Percentiles rank a stretch among this genome's conserved stretches.
phyloP scores from a whole-genome alignment of 2,329 filamentous ascomycete genomes.

The Colletotrichum tanaceti region DNA sequence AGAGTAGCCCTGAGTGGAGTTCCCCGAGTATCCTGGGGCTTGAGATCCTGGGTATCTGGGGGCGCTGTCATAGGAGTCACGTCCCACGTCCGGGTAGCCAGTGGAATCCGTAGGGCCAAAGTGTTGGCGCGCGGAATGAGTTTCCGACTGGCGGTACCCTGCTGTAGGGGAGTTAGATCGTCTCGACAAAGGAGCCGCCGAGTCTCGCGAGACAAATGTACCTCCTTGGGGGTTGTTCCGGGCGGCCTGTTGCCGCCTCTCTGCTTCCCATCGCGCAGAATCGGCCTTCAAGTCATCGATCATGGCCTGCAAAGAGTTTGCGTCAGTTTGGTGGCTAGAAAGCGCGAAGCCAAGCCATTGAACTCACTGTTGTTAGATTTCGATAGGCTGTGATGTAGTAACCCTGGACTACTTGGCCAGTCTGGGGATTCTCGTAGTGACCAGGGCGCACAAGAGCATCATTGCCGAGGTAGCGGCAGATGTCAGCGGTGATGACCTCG shows the following conservation, averaged over 20 bases:
- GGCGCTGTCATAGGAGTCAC: slow-evolving; percentile 56
- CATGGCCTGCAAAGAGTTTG: slow-evolving; percentile 63
- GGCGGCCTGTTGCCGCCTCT: slow-evolving; percentile 67
- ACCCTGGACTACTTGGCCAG: slow-evolving; percentile 72
- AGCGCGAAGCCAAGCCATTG: background rate
- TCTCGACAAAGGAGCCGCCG: slow-evolving; percentile 60
- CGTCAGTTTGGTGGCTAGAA: slow-evolving; percentile 5
- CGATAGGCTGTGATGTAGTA: slow-evolving; percentile 85
- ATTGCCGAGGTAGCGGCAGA: slow-evolving; percentile 85
- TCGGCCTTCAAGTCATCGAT: slow-evolving; percentile 72
- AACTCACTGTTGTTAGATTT: slow-evolving; percentile 79
- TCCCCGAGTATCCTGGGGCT: slow-evolving; percentile 61
- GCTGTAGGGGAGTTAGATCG: slow-evolving; percentile 70
- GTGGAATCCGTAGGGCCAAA: slow-evolving; percentile 54
- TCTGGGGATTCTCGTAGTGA: slow-evolving; percentile 73
- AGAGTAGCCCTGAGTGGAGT: slow-evolving; percentile 47
- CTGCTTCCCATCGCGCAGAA: slow-evolving; percentile 71
- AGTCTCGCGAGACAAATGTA: slow-evolving; percentile 66
- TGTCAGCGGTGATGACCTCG: slow-evolving; percentile 86
- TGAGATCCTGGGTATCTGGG: slow-evolving; percentile 64
- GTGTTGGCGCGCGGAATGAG: slow-evolving; percentile 58
- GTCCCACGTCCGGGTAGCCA: slow-evolving; percentile 48
- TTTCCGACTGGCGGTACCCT: slow-evolving; percentile 68
- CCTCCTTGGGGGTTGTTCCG: slow-evolving; percentile 67
- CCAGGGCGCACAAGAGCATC: slow-evolving; percentile 83